Base-by-base conservation (phyloP, 768 basidiomycete species). In the Amanita exitialis region DNA sequence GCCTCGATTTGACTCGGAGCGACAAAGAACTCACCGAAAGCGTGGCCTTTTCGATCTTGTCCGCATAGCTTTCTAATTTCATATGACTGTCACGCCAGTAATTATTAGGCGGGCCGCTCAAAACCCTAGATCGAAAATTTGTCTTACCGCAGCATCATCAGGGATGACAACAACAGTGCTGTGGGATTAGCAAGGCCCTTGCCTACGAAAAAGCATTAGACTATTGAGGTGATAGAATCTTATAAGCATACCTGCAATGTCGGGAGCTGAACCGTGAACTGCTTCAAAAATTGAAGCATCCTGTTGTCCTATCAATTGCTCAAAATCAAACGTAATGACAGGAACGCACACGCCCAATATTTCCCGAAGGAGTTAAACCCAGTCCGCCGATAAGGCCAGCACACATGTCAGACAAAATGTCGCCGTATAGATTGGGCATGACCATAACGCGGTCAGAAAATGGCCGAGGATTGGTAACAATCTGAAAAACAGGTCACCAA, bases 201-300 rank as follows among this genome's bases (percentile, higher is more conserved):
- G 61, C 90, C 87, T 86, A 45, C 38, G 45, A 51, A 25, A 43
- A 15, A 0, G n/a, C 15, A 5, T 28, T 12, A 44, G 27, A n/a
- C 9, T 25, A 12, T 36, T 30, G 12, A 34, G 28, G 51, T 45
- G 47, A 32, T 32, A 18, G 36, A 25, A 27, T 13, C 39, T 35
- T 28, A 50, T 46, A 47, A 62, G 46, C 73, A 63, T 71, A 73
- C 90, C 94, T 57, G 90, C 95, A 64, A 98, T 99, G 67, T 98
- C 96, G n/a, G 96, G 95, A 6, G 96, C 96, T 16, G 94, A 97
- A 51, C 96, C 96, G 69, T 99, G 96, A 9, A 99, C 96, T 55
- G 96, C 96, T 72, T 99, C 96, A 60, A 98, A 99, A 67, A 99
- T 99, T 50, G 94, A 97, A 32, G 96, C 96, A 67, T 97, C 93